Percentiles rank a stretch among this genome's conserved stretches.
Conservation (phyloP, 1,139 yeast species). For the Entelexis paramagnoliae region DNA sequence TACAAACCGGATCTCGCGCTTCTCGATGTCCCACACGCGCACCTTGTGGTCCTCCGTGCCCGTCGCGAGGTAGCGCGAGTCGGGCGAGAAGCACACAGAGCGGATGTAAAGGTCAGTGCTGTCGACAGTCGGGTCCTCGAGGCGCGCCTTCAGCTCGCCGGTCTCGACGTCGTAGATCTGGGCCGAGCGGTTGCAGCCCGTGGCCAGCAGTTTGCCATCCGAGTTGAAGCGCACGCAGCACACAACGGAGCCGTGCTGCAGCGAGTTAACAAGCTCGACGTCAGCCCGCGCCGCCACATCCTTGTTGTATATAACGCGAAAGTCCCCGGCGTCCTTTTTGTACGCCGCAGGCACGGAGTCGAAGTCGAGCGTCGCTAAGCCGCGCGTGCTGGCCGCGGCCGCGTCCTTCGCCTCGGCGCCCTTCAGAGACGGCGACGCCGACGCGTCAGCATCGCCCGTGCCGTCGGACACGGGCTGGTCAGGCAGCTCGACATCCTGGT, state of each 20-base stretch:
- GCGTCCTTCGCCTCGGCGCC: too few species aligned
- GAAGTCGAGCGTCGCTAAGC: slow-evolving; percentile 72
- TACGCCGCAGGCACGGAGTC: slow-evolving; percentile 65
- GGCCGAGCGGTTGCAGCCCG: slow-evolving; percentile 94
- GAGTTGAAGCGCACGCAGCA: slow-evolving; percentile 92
- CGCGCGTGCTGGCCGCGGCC: slow-evolving; percentile 17
- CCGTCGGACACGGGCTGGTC: neutral
- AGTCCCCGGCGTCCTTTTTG: slow-evolving; percentile 78
- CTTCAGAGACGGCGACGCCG: slow-evolving; percentile 20
- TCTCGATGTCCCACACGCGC: slow-evolving; percentile 90
- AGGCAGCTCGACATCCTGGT: neutral
- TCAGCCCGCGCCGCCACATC: slow-evolving; percentile 67
- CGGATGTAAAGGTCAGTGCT: slow-evolving; percentile 80
- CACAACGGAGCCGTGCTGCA: slow-evolving; percentile 88
- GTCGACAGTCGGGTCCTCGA: slow-evolving; percentile 61
- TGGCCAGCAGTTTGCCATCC: slow-evolving; percentile 88
- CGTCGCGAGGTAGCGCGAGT: slow-evolving; percentile 88
- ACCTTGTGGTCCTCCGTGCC: slow-evolving; percentile 97
- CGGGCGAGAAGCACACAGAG: slow-evolving; percentile 94
- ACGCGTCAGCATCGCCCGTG: neutral
- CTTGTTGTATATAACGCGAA: slow-evolving; percentile 85
- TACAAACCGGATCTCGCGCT: slow-evolving; percentile 76
- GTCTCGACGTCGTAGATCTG: slow-evolving; percentile 89
- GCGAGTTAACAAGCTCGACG: slow-evolving; percentile 77
- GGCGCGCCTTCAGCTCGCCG: slow-evolving; percentile 78